These are phyloP conservation scores for Arthrobotrys megalospora DNA, from an alignment of 2,329 filamentous ascomycete species.

Conservation along the genomic window DNA sequence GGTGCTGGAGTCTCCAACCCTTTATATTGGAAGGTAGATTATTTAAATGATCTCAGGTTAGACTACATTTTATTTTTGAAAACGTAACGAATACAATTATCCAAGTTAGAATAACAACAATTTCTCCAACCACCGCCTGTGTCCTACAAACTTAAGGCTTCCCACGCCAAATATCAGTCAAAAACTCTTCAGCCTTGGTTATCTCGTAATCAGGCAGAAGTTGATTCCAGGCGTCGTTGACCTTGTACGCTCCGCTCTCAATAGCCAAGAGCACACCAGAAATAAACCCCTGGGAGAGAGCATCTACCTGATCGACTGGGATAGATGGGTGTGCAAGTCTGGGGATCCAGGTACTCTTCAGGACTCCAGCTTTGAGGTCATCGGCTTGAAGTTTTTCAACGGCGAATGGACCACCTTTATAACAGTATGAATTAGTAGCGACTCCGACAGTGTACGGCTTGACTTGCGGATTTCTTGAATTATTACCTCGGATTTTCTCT, in stretches of 20 bases:
- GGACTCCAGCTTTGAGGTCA: constrained; percentile 65
- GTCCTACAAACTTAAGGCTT: constrained; percentile 58
- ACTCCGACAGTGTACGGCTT: constrained; percentile 51
- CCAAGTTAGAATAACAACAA: too few relatives aligned
- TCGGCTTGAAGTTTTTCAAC: constrained; percentile 65
- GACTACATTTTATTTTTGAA: too few relatives aligned
- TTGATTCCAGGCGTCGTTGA: constrained; percentile 67
- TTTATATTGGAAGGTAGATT: too few relatives aligned
- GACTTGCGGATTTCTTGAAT: constrained; percentile 6
- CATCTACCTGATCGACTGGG: constrained; percentile 64
- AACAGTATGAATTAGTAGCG: background rate
- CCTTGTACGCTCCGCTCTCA: constrained; percentile 62
- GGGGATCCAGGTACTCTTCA: constrained; percentile 64
- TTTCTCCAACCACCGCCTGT: too few relatives aligned
- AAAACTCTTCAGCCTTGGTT: constrained; percentile 65
- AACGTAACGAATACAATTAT: too few relatives aligned
- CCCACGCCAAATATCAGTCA: constrained; percentile 64
- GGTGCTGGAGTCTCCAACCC: too few relatives aligned
- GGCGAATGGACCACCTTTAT: constrained; percentile 64
- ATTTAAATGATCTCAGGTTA: too few relatives aligned
- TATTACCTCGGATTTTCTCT: constrained; percentile 66
- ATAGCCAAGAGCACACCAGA: constrained; percentile 64
- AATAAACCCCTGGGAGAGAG: constrained; percentile 62
- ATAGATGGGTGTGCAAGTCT: constrained; percentile 65
- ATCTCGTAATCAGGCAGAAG: constrained; percentile 67